Conservation (phyloP, 2,329 filamentous ascomycete species). For the Graphiopsis chlorocephala region DNA sequence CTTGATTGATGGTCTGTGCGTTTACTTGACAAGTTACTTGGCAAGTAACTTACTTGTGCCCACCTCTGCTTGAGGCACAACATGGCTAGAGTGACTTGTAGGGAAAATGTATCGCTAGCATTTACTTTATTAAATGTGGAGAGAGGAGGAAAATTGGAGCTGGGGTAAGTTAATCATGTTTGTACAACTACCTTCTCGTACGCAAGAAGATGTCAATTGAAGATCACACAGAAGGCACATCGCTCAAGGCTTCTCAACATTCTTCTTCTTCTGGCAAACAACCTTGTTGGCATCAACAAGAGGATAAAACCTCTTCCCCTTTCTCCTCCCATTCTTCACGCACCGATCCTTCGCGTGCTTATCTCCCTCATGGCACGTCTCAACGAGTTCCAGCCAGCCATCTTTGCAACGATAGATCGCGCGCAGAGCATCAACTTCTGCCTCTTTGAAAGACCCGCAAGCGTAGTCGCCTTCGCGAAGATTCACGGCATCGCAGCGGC, state of each 20-base stretch:
- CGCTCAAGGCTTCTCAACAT: not conserved
- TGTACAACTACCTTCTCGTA: too few species aligned
- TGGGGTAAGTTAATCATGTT: too few species aligned
- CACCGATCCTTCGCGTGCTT: not conserved
- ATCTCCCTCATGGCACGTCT: not conserved
- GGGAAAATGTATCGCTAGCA: too few species aligned
- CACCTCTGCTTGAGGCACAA: too few species aligned
- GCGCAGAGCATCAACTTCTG: not conserved
- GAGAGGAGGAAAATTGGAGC: too few species aligned
- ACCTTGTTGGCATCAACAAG: not conserved
- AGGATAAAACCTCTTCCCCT: not conserved
- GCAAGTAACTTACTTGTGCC: too few species aligned
- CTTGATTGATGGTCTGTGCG: too few species aligned
- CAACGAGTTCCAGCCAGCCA: not conserved
- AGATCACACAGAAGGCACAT: not conserved
- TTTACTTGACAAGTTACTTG: too few species aligned
- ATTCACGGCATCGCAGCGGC: not conserved
- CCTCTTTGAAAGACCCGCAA: not conserved
- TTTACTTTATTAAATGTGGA: too few species aligned
- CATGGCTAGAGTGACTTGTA: too few species aligned
- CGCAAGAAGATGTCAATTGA: not conserved
- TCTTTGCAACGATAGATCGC: not conserved
- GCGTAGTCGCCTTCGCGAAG: not conserved
- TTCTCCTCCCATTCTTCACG: not conserved
- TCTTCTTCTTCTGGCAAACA: not conserved